Conservation (phyloP, 2,329 filamentous ascomycete genomes). For the Verticillium longisporum region DNA sequence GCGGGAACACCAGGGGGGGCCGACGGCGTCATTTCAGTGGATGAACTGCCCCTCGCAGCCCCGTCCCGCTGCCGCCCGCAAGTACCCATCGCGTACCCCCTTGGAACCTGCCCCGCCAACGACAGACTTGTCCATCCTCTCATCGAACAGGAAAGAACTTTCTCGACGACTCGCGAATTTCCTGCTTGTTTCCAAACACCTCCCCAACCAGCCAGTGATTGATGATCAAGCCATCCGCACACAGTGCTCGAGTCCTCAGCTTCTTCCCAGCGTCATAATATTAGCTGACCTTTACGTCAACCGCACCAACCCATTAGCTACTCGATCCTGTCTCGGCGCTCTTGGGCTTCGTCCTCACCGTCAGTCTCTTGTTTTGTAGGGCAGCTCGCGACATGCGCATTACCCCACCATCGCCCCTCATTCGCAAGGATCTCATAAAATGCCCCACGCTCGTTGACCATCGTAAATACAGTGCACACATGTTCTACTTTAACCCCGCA, state of each 20-base stretch:
- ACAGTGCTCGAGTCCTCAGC: not conserved
- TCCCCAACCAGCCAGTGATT: not conserved
- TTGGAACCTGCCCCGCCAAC: conserved; percentile 1
- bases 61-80: not conserved
- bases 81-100: not conserved
- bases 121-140: not conserved
- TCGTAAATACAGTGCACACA: not conserved
- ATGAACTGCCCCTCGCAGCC: not conserved
- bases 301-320: not conserved
- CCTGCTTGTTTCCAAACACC: not conserved
- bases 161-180: conserved; percentile 10
- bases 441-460: not conserved
- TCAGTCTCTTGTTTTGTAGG: not conserved
- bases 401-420: not conserved
- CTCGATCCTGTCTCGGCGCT: not conserved
- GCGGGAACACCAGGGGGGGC: not conserved
- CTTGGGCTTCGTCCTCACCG: not conserved
- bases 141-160: conserved; percentile 14
- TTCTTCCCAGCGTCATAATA: not conserved
- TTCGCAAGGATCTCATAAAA: not conserved
- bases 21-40: not conserved
- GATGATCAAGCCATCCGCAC: not conserved
- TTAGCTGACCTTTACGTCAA: conserved; percentile 2
- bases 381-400: not conserved
- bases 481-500: not conserved